These are phyloP conservation scores for Elsinoe perseae DNA, from an alignment of 2,329 filamentous ascomycete genomes.

Conservation along the genomic window DNA sequence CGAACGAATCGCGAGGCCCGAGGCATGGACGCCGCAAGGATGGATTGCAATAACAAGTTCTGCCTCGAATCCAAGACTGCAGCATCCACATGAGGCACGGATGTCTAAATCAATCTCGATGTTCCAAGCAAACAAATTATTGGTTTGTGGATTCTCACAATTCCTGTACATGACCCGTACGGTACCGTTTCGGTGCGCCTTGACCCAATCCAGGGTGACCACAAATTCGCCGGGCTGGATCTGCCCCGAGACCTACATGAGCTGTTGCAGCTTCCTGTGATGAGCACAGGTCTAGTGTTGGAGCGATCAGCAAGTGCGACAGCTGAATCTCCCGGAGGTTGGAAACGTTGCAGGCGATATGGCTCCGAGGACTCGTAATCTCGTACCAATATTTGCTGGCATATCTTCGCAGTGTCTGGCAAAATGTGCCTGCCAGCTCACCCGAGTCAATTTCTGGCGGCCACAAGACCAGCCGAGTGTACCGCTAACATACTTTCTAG, in stretches of 20 bases:
- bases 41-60: background rate
- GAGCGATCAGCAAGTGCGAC: conserved; percentile 2
- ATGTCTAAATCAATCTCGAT: background rate
- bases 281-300: conserved; percentile 4
- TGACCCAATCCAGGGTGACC: background rate
- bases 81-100: background rate
- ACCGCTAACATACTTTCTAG: background rate
- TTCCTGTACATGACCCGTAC: background rate
- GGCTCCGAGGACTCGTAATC: conserved; percentile 8
- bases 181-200: background rate
- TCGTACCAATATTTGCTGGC: conserved; percentile 7
- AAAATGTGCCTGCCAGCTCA: conserved; percentile 1
- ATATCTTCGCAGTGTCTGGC: background rate
- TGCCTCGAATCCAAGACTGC: background rate
- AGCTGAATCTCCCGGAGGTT: conserved; percentile 7
- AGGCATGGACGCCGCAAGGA: conserved; percentile 5
- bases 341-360: conserved; percentile 1
- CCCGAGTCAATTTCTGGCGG: background rate
- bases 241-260: conserved; percentile 10
- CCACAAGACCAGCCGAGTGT: background rate
- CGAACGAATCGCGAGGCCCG: conserved; percentile 10
- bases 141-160: background rate
- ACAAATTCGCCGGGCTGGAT: background rate
- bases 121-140: conserved; percentile 4
- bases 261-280: background rate